Base-by-base conservation (phyloP, 768 basidiomycete species). In the Lactarius indigo region DNA sequence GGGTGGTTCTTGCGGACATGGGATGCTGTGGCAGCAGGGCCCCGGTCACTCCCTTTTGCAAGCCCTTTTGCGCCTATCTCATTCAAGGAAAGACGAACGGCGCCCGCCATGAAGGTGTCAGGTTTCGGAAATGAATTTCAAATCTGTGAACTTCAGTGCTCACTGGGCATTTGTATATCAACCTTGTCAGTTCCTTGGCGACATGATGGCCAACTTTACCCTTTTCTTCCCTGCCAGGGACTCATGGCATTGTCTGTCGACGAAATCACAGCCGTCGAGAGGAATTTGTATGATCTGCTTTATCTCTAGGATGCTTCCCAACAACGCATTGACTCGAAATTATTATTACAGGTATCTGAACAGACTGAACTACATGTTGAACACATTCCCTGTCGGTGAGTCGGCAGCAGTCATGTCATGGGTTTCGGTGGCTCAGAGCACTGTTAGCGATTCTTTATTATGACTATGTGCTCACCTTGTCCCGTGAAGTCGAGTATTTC, bases 391-490 rank as follows among this genome's bases (percentile, higher is more conserved):
- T 8, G 5, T 61, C 7, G 60, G 60, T 61, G 47, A 61, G 47
- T 13, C 26, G 26, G 26, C 4, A 30, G 5, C 18, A 18, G 10
- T 20, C 20, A 28, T 37, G 7, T 58, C 37, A 20, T 7, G 28
- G 18, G 4, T n/a, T 47, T 47, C 44, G 12, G 44, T 12, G 39
- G 3, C 28, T 20, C 17, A 41, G 6, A 28, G 39, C 2, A 42
- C 41, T n/a, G 2, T 44, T 37, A 72, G 71, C 55, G 13, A 63
- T 72, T 37, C 65, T 72, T 28, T 71, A 67, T 31, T 71, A 69
- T 47, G 72, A 72, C 70, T 72, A 69, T 33, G 30, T 52, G 41
- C 66, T 72, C 18, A 72, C 72, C 23, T 61, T 72, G n/a, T 30
- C 61, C 23, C 42, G 57, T 47, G 72, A 72, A 64, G 62, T 72